Evolutionary conservation across 176 grass and related monocot species (phyloP).

Genomic region (Alloteropsis semialata): DNA sequence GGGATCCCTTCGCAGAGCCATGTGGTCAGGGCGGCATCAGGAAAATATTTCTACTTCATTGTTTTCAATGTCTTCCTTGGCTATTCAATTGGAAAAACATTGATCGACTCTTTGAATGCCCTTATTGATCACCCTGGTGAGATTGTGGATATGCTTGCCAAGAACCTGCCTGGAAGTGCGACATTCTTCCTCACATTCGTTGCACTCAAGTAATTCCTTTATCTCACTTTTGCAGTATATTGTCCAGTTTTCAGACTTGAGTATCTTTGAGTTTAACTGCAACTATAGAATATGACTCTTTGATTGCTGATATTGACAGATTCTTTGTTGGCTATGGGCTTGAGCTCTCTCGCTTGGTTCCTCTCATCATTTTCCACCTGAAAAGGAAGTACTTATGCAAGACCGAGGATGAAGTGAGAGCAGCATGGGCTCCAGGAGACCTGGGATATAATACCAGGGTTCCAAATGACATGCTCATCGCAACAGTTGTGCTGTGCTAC

Average conservation of each 20-base stretch:
- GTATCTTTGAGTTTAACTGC: not conserved
- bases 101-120: constrained; percentile 41
- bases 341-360: constrained; percentile 81
- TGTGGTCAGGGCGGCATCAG: constrained; percentile 57
- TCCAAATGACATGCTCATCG: constrained; percentile 83
- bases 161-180: constrained; percentile 59
- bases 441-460: constrained; percentile 66
- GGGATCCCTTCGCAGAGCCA: constrained; percentile 67
- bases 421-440: constrained; percentile 78
- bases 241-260: not conserved
- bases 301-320: constrained; percentile 38
- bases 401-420: constrained; percentile 76
- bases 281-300: constrained; percentile 18
- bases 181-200: constrained; percentile 91
- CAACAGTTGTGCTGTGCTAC: constrained; percentile 88
- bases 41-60: constrained; percentile 94
- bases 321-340: constrained; percentile 96
- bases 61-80: constrained; percentile 91
- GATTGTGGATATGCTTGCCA: constrained; percentile 41
- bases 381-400: constrained; percentile 94
- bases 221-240: not conserved
- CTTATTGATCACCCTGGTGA: constrained; percentile 30
- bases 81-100: constrained; percentile 39
- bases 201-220: constrained; percentile 71
- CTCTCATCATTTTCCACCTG: constrained; percentile 85